phyloP scores from a whole-genome alignment of 805 yeast species.

The Kazachstania kunashirensis region DNA sequence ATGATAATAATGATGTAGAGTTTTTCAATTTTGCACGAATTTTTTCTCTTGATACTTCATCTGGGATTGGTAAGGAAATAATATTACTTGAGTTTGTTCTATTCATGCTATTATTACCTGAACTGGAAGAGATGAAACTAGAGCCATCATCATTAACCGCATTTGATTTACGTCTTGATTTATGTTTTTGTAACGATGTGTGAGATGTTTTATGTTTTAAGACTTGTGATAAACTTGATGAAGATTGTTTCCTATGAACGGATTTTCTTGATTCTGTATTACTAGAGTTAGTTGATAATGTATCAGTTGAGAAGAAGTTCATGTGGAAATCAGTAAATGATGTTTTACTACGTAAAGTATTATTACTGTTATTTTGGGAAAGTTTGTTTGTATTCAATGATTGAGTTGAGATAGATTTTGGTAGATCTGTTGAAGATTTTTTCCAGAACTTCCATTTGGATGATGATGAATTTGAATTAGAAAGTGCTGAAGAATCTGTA shows the following conservation, averaged over 20 bases:
- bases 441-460: constrained; percentile 32
- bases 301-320: constrained; percentile 7
- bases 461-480: constrained; percentile 8
- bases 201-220: constrained; percentile 28
- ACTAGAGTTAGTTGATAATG: not conserved
- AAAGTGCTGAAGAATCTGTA: constrained; percentile 18
- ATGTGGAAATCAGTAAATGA: constrained; percentile 22
- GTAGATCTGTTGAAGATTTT: constrained; percentile 7
- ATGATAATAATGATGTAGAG: constrained; percentile 25
- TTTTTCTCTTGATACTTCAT: constrained; percentile 45
- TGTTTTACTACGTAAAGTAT: constrained; percentile 11
- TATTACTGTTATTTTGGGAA: not conserved
- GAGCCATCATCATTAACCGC: constrained; percentile 9
- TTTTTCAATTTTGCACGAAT: constrained; percentile 44
- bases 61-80: constrained; percentile 53
- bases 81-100: constrained; percentile 28
- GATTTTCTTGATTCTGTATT: constrained; percentile 2
- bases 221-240: constrained; percentile 17
- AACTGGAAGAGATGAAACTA: constrained; percentile 6
- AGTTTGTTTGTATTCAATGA: not conserved
- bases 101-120: constrained; percentile 5
- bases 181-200: constrained; percentile 25
- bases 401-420: constrained; percentile 1
- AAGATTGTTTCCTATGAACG: constrained; percentile 15
- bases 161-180: constrained; percentile 23